Evolutionary conservation across 352 stramenopile species (phyloP).

Genomic region (Globisporangium barbulae): DNA sequence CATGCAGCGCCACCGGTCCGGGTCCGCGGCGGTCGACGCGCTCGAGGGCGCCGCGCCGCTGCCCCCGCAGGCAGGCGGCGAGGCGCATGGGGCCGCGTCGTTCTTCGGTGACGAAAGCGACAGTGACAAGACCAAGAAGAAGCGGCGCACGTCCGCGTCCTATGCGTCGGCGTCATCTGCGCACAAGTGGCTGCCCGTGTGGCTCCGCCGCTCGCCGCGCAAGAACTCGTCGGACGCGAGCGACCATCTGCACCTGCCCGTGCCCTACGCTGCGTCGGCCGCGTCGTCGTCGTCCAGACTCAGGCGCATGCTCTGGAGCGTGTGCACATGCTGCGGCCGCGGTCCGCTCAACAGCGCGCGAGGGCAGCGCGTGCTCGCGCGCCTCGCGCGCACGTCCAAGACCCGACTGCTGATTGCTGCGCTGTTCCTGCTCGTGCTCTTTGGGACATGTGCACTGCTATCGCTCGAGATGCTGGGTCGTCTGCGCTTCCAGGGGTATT

Average conservation of each 20-base stretch:
- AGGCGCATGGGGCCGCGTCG: neutral
- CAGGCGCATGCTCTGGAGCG: neutral
- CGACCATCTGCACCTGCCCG: conserved; percentile 1
- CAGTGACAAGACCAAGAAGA: neutral
- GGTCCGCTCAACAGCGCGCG: conserved; percentile 3
- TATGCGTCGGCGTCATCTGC: neutral
- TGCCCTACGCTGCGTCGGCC: neutral
- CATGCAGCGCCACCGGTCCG: conserved; percentile 7
- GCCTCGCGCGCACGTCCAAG: neutral
- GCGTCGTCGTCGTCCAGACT: neutral
- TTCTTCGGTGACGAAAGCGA: neutral
- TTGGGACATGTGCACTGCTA: conserved; percentile 25
- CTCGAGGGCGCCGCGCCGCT: conserved; percentile 8
- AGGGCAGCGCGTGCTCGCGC: conserved; percentile 5
- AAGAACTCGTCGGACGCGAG: conserved; percentile 4
- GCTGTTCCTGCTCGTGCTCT: conserved; percentile 21
- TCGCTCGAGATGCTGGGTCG: conserved; percentile 45
- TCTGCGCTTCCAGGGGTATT: conserved; percentile 51
- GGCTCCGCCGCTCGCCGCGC: conserved; percentile 4
- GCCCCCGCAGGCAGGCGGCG: neutral
- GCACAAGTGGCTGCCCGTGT: conserved; percentile 1
- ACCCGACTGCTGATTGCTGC: neutral
- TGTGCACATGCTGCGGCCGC: conserved; percentile 5
- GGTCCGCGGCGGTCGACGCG: conserved; percentile 7
- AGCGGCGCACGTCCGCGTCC: neutral